phyloP scores from a whole-genome alignment of 140 eudicot species.

The Ambrosia hybrid region DNA sequence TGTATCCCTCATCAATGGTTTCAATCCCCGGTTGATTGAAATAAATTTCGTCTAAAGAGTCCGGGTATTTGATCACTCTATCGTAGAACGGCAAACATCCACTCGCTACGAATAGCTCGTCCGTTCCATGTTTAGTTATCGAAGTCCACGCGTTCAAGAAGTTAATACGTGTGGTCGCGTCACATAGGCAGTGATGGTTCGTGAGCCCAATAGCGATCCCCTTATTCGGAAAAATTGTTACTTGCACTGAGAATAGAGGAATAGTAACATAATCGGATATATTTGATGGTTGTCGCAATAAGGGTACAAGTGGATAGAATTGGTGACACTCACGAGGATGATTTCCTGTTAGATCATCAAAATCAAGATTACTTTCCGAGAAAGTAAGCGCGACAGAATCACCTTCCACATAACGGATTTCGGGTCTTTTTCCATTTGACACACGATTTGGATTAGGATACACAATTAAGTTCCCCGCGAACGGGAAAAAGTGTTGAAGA shows the following conservation, averaged over 20 bases:
- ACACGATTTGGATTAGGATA: not conserved
- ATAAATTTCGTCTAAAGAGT: constrained; percentile 8
- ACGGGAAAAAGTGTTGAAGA: constrained; percentile 52
- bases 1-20: not conserved
- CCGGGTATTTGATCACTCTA: constrained; percentile 32
- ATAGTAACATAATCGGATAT: not conserved
- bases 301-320: constrained; percentile 43
- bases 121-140: constrained; percentile 30
- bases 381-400: constrained; percentile 38
- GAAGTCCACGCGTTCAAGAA: constrained; percentile 53
- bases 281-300: constrained; percentile 7
- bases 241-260: constrained; percentile 48
- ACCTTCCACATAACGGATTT: constrained; percentile 37
- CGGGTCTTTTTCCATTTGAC: constrained; percentile 7
- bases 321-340: constrained; percentile 42
- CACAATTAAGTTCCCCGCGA: constrained; percentile 39
- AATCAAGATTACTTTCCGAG: constrained; percentile 23
- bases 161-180: constrained; percentile 22
- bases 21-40: constrained; percentile 14
- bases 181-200: constrained; percentile 39
- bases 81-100: constrained; percentile 39
- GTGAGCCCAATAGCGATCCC: constrained; percentile 50
- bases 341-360: constrained; percentile 32
- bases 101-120: constrained; percentile 8
- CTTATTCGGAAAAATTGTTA: constrained; percentile 36